phyloP scores from a whole-genome alignment of 2,329 filamentous ascomycete genomes.

The Diaporthe capsici region DNA sequence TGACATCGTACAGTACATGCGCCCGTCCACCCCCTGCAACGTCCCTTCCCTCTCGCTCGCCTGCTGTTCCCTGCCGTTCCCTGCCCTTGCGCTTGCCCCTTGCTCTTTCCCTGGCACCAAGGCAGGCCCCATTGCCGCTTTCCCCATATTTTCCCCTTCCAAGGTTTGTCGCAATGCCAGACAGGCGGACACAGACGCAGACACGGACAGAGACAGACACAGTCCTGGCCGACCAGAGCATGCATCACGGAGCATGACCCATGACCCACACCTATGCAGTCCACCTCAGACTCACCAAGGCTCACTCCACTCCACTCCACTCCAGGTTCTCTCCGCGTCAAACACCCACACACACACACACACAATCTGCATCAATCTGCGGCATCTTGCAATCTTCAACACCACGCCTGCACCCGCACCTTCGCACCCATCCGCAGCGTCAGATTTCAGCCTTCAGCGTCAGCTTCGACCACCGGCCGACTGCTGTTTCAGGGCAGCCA shows the following conservation, averaged over 20 bases:
- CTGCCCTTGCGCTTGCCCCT: conserved; percentile 20
- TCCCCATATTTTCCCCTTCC: conserved; percentile 42
- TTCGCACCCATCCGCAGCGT: not conserved
- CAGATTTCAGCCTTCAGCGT: not conserved
- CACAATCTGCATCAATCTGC: conserved; percentile 33
- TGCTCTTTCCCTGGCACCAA: conserved; percentile 27
- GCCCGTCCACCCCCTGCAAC: conserved; percentile 24
- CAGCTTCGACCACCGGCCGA: not conserved
- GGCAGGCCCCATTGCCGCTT: conserved; percentile 29
- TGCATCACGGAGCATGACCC: conserved; percentile 33
- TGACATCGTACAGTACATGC: conserved; percentile 15
- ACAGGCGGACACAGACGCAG: conserved; percentile 25
- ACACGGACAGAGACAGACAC: conserved; percentile 22
- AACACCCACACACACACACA: conserved; percentile 19
- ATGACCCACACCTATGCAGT: conserved; percentile 35
- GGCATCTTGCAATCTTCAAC: conserved; percentile 27
- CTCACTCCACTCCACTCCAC: conserved; percentile 28
- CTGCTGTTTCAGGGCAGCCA: not conserved
- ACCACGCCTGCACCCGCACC: not conserved
- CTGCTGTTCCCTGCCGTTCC: conserved; percentile 21
- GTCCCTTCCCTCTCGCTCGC: conserved; percentile 33
- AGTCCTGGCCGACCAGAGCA: conserved; percentile 15
- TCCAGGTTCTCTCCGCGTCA: conserved; percentile 30
- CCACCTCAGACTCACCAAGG: conserved; percentile 33
- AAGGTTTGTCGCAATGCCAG: conserved; percentile 37